Percentiles rank a stretch among this genome's conserved stretches.
Conservation (phyloP, 2,329 filamentous ascomycete species). For the Diaporthe ampelina region DNA sequence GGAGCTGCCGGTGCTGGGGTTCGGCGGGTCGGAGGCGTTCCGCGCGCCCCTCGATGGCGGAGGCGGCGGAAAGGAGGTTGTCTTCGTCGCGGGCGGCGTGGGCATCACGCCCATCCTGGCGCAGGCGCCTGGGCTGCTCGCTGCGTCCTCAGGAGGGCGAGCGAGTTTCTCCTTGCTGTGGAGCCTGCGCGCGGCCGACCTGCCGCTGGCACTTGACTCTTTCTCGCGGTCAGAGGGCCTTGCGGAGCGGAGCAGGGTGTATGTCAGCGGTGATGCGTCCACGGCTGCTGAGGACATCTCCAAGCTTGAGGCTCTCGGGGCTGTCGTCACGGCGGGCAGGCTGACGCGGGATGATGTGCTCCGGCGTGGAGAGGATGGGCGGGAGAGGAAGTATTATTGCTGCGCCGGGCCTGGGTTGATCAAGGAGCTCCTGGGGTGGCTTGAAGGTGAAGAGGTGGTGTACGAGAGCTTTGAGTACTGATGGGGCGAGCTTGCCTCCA, state of each 20-base stretch:
- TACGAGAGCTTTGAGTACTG: slow-evolving; percentile 75
- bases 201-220: slow-evolving; percentile 72
- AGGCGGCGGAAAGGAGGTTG: slow-evolving; percentile 50
- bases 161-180: slow-evolving; percentile 73
- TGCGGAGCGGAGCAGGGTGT: slow-evolving; percentile 68
- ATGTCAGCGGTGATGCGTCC: slow-evolving; percentile 69
- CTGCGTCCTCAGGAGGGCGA: slow-evolving; percentile 10
- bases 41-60: slow-evolving; percentile 47
- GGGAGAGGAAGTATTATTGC: slow-evolving; percentile 65
- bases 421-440: slow-evolving; percentile 62
- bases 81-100: slow-evolving; percentile 84
- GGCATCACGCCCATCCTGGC: slow-evolving; percentile 87
- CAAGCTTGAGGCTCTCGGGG: slow-evolving; percentile 53
- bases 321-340: slow-evolving; percentile 53
- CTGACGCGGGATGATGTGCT: slow-evolving; percentile 59
- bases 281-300: slow-evolving; percentile 34
- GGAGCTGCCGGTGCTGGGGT: slow-evolving; percentile 78
- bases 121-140: slow-evolving; percentile 68
- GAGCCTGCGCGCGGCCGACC: slow-evolving; percentile 74
- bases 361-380: slow-evolving; percentile 47
- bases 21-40: slow-evolving; percentile 73
- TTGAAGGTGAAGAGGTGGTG: slow-evolving; percentile 66
- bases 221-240: slow-evolving; percentile 68
- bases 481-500: slow-evolving; percentile 31
- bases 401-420: slow-evolving; percentile 62